Base-by-base conservation (phyloP, 2,329 filamentous ascomycete genomes). In the Aphanocladium album region DNA sequence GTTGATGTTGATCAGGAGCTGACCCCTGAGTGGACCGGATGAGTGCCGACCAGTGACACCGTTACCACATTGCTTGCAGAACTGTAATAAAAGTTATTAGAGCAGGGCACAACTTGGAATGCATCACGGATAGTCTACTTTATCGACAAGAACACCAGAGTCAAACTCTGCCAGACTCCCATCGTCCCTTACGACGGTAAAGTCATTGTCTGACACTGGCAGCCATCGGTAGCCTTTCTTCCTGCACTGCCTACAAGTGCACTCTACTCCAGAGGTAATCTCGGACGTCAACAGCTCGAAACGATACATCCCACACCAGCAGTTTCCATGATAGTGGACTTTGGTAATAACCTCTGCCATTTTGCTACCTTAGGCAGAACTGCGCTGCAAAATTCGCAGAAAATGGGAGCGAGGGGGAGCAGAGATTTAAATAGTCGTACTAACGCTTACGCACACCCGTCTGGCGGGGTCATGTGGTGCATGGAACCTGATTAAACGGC, bases 161-260 rank as follows among this genome's bases (percentile, higher is more conserved):
- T 41, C 19, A 14, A 45, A 64, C 1, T 63, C 57, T 2, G 16
- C 62, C 60, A 60, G 33, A 1, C 17, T 55, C 12, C 62, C 64
- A 19, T 37, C 67, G 45, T 63, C 64, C 43, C 52, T 62, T 54
- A 57, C 53, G 7, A 61, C 50, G n/a, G 25, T 27, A 21, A 69
- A 57, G 2, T 16, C 49, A 54, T 4, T 53, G 60, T 11, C 33
- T 17, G 14, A 55, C 35, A 1, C 41, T 12, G 63, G 56, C 2
- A 68, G 41, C 70, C 71, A 72, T 3, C 71, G 62, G 37, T 69
- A 67, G 2, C 69, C 71, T 21, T 70, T 69, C 58, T 70, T 72
- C 1, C 8, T 19, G 47, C 70, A 73, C n/a, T 68, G 64, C 3
- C 52, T 62, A 55, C 70, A 72, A 23, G 60, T 39, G 57, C 70